phyloP scores from a whole-genome alignment of 352 stramenopile species.

The Phytophthora megakarya region DNA sequence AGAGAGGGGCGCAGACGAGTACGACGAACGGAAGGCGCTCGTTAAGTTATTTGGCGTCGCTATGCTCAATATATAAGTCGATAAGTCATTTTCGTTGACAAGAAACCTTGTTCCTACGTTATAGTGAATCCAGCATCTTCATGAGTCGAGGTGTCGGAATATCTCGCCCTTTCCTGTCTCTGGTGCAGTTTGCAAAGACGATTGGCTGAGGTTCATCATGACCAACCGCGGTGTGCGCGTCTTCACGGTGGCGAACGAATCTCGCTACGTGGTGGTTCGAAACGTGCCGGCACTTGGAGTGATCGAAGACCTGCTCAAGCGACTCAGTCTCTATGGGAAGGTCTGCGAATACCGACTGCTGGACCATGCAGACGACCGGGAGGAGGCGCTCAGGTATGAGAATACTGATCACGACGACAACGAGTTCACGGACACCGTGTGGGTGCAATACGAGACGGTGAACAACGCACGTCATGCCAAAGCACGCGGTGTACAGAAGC shows the following conservation, averaged over 20 bases:
- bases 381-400: slow-evolving; percentile 31
- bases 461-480: slow-evolving; percentile 80
- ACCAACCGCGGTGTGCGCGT: slow-evolving; percentile 42
- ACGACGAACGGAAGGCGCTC: slow-evolving; percentile 43
- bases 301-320: slow-evolving; percentile 57
- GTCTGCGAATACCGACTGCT: slow-evolving; percentile 57
- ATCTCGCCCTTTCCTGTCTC: slow-evolving; percentile 12
- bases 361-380: slow-evolving; percentile 52
- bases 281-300: slow-evolving; percentile 67
- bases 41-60: slow-evolving; percentile 56
- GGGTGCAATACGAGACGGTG: slow-evolving; percentile 77
- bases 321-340: slow-evolving; percentile 57
- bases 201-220: slow-evolving; percentile 34
- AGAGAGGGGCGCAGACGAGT: slow-evolving; percentile 32
- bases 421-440: slow-evolving; percentile 66
- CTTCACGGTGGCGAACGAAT: slow-evolving; percentile 68
- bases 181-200: slow-evolving; percentile 16
- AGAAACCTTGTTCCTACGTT: background rate
- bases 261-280: slow-evolving; percentile 59
- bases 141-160: slow-evolving; percentile 10
- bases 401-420: slow-evolving; percentile 17
- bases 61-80: slow-evolving; percentile 33
- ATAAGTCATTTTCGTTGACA: slow-evolving; percentile 24
- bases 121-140: slow-evolving; percentile 2
- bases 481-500: slow-evolving; percentile 52